These are phyloP conservation scores for Nigrospora sphaerica DNA, from an alignment of 2,329 filamentous ascomycete species.

Conservation along the genomic window DNA sequence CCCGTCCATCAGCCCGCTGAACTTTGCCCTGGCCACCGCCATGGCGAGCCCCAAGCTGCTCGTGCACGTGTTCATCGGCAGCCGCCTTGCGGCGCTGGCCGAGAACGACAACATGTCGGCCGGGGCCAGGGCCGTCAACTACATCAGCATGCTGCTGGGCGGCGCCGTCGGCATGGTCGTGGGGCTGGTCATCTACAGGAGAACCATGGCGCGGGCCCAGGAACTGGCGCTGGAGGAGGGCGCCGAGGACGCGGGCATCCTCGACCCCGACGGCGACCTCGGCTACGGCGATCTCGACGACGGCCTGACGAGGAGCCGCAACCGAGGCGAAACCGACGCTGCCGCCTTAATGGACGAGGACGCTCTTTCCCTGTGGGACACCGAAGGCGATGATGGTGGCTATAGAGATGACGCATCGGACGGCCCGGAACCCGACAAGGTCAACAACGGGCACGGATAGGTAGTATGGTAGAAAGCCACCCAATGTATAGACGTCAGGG, in stretches of 20 bases:
- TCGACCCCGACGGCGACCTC: constrained; percentile 12
- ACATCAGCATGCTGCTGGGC: constrained; percentile 69
- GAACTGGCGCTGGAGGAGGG: constrained; percentile 45
- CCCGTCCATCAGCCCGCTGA: constrained; percentile 70
- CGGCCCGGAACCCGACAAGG: background rate
- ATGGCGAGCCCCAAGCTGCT: constrained; percentile 79
- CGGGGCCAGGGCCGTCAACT: constrained; percentile 74
- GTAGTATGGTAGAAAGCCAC: no score
- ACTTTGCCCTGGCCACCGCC: constrained; percentile 77
- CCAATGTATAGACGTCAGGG: no score
- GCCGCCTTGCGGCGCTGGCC: constrained; percentile 73
- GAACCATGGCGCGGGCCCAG: constrained; percentile 56
- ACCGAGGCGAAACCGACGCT: constrained; percentile 38
- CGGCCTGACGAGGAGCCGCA: constrained; percentile 12
- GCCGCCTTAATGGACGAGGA: constrained; percentile 52
- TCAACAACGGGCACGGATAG: no score
- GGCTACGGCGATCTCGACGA: constrained; percentile 29
- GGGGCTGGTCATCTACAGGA: constrained; percentile 77
- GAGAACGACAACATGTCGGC: constrained; percentile 79
- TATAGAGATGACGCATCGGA: constrained; percentile 11
- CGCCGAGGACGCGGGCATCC: constrained; percentile 26
- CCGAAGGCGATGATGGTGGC: constrained; percentile 23
- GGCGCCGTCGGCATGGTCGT: constrained; percentile 65
- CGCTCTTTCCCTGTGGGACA: constrained; percentile 52
- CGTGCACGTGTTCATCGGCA: constrained; percentile 88